These are phyloP conservation scores for Mallotus nudiflorus DNA, from an alignment of 345 rosid genomes.

Conservation along the genomic window DNA sequence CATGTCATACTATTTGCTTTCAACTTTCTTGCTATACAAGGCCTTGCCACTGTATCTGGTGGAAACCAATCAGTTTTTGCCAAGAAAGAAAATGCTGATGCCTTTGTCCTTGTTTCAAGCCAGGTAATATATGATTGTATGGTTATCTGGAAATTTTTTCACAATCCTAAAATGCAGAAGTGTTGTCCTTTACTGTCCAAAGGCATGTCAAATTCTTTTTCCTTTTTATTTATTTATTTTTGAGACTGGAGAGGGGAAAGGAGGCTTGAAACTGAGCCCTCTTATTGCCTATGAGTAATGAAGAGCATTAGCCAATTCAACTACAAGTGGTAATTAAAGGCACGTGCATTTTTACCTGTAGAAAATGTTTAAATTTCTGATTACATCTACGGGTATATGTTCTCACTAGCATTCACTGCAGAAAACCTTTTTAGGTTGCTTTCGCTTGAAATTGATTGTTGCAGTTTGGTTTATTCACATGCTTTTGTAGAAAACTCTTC, in stretches of 20 bases:
- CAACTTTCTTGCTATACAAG: constrained; percentile 53
- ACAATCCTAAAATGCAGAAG: background rate
- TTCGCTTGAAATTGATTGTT: background rate
- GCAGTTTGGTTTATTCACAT: constrained; percentile 6
- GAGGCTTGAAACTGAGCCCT: too few species aligned
- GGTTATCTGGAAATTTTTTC: background rate
- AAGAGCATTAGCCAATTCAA: too few species aligned
- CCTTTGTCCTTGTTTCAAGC: constrained; percentile 75
- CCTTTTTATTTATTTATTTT: too few species aligned
- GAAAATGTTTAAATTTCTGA: background rate
- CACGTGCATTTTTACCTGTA: background rate
- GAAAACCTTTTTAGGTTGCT: background rate
- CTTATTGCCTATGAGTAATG: too few species aligned
- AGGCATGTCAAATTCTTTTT: too few species aligned
- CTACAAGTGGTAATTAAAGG: too few species aligned
- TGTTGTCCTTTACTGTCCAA: too few species aligned
- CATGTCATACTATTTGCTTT: constrained; percentile 67
- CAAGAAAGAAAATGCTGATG: constrained; percentile 62
- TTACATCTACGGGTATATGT: background rate
- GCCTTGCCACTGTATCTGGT: constrained; percentile 54
- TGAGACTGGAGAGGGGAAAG: too few species aligned
- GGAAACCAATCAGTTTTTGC: constrained; percentile 47
- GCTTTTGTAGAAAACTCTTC: constrained; percentile 74
- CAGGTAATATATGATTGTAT: constrained; percentile 44
- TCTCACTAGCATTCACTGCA: background rate